Percentiles rank a stretch among this genome's conserved stretches.
These are phyloP conservation scores for Gnaphalium uliginosum DNA, from an alignment of 129 eudicot genomes.

Conservation along the genomic window DNA sequence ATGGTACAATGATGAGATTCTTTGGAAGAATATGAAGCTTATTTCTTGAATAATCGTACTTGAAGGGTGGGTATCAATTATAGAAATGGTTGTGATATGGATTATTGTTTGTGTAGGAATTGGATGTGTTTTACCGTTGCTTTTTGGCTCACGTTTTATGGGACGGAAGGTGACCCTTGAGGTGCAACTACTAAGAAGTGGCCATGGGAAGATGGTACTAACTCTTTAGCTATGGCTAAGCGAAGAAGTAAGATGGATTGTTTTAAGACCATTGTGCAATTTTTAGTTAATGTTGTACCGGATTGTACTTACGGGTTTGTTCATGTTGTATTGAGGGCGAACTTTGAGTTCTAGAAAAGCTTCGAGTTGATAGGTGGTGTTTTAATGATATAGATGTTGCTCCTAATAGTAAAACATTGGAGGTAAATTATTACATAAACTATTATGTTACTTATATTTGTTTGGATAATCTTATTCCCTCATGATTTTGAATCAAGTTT, in stretches of 20 bases:
- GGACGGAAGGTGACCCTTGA: conserved; percentile 88
- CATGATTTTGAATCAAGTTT: too few species aligned
- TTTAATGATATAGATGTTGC: conserved; percentile 97
- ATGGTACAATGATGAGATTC: conserved; percentile 94
- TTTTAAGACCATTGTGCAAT: not conserved
- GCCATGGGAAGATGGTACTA: conserved; percentile 99
- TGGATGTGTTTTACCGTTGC: conserved; percentile 97
- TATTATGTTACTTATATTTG: too few species aligned
- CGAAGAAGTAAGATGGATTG: conserved; percentile 67
- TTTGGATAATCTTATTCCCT: too few species aligned
- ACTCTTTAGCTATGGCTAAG: conserved; percentile 85
- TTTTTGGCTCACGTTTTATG: conserved; percentile 97
- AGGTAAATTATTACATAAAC: conserved; percentile 37
- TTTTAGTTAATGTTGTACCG: not conserved
- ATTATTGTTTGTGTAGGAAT: conserved; percentile 50
- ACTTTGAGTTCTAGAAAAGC: conserved; percentile 93
- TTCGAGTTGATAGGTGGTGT: conserved; percentile 95
- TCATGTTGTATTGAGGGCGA: conserved; percentile 80
- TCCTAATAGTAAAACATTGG: conserved; percentile 85
- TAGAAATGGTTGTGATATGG: not conserved
- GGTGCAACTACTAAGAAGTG: conserved; percentile 87
- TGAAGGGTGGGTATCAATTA: not conserved
- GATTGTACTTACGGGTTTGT: not conserved
- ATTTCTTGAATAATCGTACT: not conserved
- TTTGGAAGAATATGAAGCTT: conserved; percentile 93